Conservation (phyloP, 345 rosid genomes). For the Zanthoxylum bungeanum region DNA sequence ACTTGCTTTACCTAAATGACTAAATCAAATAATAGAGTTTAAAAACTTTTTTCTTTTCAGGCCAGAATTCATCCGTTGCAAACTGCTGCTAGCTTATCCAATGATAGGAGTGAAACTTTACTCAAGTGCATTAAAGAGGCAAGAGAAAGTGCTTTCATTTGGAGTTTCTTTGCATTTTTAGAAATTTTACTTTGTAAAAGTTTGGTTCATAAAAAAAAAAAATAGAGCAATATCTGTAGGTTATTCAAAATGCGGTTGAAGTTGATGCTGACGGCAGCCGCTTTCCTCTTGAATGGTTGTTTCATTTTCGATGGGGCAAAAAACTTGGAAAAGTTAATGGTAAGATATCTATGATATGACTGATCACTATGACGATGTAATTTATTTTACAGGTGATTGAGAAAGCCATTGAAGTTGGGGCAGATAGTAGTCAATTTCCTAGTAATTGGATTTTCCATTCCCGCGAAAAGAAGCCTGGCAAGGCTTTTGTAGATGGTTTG, state of each 20-base stretch:
- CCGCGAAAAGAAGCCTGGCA: slow-evolving; percentile 88
- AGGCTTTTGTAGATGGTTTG: slow-evolving; percentile 90
- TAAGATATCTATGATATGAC: slow-evolving; percentile 42
- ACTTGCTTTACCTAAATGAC: not conserved
- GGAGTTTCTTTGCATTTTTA: not conserved
- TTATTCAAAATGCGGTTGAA: slow-evolving; percentile 77
- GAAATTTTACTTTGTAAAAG: slow-evolving; percentile 3
- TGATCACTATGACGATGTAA: slow-evolving; percentile 23
- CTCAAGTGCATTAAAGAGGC: slow-evolving; percentile 81
- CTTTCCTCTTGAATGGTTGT: slow-evolving; percentile 88
- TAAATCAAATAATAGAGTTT: not conserved
- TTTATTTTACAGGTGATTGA: slow-evolving; percentile 80
- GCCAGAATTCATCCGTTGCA: slow-evolving; percentile 90
- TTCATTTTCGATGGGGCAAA: slow-evolving; percentile 96
- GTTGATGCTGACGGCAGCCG: slow-evolving; percentile 78
- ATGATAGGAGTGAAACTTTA: slow-evolving; percentile 67
- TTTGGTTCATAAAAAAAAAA: slow-evolving; percentile 31
- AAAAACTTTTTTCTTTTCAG: slow-evolving; percentile 32
- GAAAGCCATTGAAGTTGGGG: slow-evolving; percentile 91
- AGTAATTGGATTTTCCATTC: slow-evolving; percentile 89
- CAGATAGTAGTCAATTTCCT: slow-evolving; percentile 91
- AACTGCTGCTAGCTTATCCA: slow-evolving; percentile 59
- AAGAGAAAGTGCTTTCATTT: slow-evolving; percentile 16
- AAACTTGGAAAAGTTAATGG: slow-evolving; percentile 83
- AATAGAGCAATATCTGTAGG: slow-evolving; percentile 63